Percentiles rank a stretch among this genome's conserved stretches.
Conservation (phyloP, 1,284 basidiomycete species). For the Tilletia walkeri region DNA sequence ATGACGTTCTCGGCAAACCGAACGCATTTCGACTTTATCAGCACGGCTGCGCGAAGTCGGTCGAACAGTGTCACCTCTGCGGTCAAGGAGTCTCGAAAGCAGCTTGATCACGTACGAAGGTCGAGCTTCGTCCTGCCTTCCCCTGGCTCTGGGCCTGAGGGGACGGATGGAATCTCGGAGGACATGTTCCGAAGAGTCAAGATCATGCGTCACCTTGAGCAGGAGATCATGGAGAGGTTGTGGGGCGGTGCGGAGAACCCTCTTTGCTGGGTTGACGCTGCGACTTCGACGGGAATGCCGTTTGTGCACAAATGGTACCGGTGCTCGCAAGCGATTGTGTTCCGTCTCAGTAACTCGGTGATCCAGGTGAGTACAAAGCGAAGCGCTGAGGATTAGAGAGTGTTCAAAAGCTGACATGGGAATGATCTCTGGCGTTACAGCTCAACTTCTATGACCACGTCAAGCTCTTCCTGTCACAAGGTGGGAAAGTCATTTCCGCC, state of each 20-base stretch:
- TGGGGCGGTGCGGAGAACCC: constrained; percentile 56
- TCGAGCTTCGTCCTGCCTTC: constrained; percentile 8
- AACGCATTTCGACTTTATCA: constrained; percentile 24
- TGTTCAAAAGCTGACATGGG: background rate
- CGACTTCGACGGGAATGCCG: constrained; percentile 75
- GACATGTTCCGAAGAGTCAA: constrained; percentile 29
- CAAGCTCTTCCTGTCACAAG: constrained; percentile 81
- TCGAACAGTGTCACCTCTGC: constrained; percentile 15
- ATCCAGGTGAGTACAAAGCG: constrained; percentile 67
- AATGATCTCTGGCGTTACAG: constrained; percentile 58
- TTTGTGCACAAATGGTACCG: constrained; percentile 93
- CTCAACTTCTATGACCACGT: constrained; percentile 99
- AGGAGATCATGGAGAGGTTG: constrained; percentile 52
- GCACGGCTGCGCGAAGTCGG: constrained; percentile 1
- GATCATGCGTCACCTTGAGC: constrained; percentile 50
- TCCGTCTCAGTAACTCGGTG: constrained; percentile 89
- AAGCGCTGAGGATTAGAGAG: background rate
- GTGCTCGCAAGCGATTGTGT: constrained; percentile 94
- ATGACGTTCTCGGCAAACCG: constrained; percentile 54
- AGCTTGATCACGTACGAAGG: constrained; percentile 9
- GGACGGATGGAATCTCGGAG: constrained; percentile 1
- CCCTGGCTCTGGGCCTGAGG: background rate
- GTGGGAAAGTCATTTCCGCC: constrained; percentile 76
- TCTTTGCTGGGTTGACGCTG: constrained; percentile 59
- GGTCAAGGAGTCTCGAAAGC: constrained; percentile 55